These are phyloP conservation scores for Neoboletus magnificus DNA, from an alignment of 768 basidiomycete genomes.

Conservation along the genomic window DNA sequence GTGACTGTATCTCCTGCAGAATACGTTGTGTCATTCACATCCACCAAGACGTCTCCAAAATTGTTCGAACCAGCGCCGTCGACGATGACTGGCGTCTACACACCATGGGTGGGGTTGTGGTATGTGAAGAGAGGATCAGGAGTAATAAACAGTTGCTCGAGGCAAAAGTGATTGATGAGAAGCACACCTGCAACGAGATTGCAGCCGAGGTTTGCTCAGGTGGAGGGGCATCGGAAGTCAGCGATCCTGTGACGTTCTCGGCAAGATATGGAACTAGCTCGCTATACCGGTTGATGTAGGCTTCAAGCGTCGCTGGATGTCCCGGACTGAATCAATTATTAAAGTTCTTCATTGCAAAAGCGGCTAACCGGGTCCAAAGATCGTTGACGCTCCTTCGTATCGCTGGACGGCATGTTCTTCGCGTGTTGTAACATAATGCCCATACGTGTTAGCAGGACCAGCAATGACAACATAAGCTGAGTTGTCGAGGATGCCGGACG, in stretches of 20 bases:
- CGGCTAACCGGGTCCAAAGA: conserved; percentile 68
- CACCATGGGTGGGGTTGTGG: neutral
- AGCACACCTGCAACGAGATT: conserved; percentile 60
- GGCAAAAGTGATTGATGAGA: neutral
- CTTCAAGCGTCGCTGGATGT: conserved; percentile 63
- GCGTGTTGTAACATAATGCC: conserved; percentile 66
- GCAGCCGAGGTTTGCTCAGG: conserved; percentile 61
- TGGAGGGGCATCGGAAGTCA: conserved; percentile 63
- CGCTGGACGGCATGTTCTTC: conserved; percentile 76
- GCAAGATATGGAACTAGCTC: conserved; percentile 63
- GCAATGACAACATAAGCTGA: conserved; percentile 75
- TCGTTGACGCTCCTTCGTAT: conserved; percentile 79
- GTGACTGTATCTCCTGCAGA: conserved; percentile 54
- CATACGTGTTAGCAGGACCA: conserved; percentile 81
- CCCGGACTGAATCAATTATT: neutral
- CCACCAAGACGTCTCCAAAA: conserved; percentile 60
- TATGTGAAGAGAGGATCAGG: neutral
- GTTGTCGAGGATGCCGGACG: conserved; percentile 57
- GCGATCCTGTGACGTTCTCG: conserved; percentile 42
- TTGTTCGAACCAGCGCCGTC: conserved; percentile 53
- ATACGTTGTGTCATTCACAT: conserved; percentile 53
- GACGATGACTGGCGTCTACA: conserved; percentile 57
- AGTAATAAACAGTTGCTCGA: neutral
- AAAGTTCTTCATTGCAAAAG: neutral
- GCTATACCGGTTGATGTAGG: conserved; percentile 74